phyloP scores from a whole-genome alignment of 2,329 filamentous ascomycete genomes.

The Beauveria brongniartii region DNA sequence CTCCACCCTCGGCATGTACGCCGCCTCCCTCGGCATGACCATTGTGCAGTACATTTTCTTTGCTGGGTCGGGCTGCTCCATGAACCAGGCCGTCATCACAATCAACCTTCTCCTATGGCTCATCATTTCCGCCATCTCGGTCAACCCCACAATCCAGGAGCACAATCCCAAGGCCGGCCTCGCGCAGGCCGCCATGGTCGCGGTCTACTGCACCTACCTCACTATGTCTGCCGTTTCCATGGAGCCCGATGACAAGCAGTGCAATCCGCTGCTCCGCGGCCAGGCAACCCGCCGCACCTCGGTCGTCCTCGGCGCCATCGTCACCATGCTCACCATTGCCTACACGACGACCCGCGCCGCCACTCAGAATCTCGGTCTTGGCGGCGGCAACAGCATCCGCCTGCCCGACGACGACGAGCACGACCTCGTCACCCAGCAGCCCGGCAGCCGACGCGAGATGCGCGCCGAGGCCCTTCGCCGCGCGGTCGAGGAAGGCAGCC shows the following conservation, averaged over 20 bases:
- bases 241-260: slow-evolving; percentile 89
- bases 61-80: slow-evolving; percentile 68
- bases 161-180: slow-evolving; percentile 88
- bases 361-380: slow-evolving; percentile 76
- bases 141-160: slow-evolving; percentile 85
- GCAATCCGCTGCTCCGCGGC: slow-evolving; percentile 84
- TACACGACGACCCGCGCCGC: slow-evolving; percentile 96
- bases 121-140: slow-evolving; percentile 71
- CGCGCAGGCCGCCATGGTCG: slow-evolving; percentile 96
- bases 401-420: slow-evolving; percentile 72
- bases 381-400: slow-evolving; percentile 53
- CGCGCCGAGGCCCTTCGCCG: slow-evolving; percentile 82
- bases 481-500: slow-evolving; percentile 83
- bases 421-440: slow-evolving; percentile 80
- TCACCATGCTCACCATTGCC: slow-evolving; percentile 93
- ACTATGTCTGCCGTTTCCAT: slow-evolving; percentile 98
- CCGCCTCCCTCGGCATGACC: slow-evolving; percentile 86
- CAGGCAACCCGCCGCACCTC: slow-evolving; percentile 84
- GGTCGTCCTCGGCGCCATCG: slow-evolving; percentile 84
- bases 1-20: slow-evolving; percentile 88
- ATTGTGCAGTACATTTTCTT: slow-evolving; percentile 98
- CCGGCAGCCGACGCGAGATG: slow-evolving; percentile 75
- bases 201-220: slow-evolving; percentile 95
- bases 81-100: slow-evolving; percentile 96
- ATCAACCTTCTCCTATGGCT: slow-evolving; percentile 84